Evolutionary conservation across 257 asterid species (phyloP).

Genomic region (Fraxinus excelsior): DNA sequence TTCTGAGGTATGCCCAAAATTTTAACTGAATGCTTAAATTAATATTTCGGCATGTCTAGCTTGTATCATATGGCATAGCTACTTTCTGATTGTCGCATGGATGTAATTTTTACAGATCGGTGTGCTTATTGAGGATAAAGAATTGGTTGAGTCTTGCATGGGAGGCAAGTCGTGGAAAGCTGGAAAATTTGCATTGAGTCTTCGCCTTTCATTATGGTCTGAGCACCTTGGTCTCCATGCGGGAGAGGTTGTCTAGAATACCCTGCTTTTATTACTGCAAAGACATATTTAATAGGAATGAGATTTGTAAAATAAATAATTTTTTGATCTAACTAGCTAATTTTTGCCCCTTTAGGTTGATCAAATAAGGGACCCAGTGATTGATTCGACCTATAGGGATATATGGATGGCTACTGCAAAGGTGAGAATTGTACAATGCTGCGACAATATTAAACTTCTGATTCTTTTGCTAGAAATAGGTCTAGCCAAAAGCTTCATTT

Average conservation of each 20-base stretch:
- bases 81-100: constrained; percentile 18
- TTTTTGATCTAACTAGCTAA: constrained; percentile 15
- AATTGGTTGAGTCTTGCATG: constrained; percentile 74
- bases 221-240: constrained; percentile 91
- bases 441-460: constrained; percentile 11
- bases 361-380: constrained; percentile 77
- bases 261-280: constrained; percentile 19
- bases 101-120: constrained; percentile 64
- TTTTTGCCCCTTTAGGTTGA: constrained; percentile 44
- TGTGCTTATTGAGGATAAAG: constrained; percentile 87
- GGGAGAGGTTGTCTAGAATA: constrained; percentile 55
- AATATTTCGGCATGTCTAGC: background rate
- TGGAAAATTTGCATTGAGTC: constrained; percentile 84
- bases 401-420: constrained; percentile 96
- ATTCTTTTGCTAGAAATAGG: background rate
- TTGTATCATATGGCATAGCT: background rate
- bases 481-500: background rate
- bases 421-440: constrained; percentile 46
- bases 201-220: constrained; percentile 89
- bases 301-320: background rate
- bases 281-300: background rate
- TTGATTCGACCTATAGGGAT: constrained; percentile 83
- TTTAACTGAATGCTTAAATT: constrained; percentile 5
- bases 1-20: constrained; percentile 69
- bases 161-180: constrained; percentile 86